Percentiles rank a stretch among this genome's conserved stretches.
phyloP scores from a whole-genome alignment of 805 yeast species.

The Candida montana region DNA sequence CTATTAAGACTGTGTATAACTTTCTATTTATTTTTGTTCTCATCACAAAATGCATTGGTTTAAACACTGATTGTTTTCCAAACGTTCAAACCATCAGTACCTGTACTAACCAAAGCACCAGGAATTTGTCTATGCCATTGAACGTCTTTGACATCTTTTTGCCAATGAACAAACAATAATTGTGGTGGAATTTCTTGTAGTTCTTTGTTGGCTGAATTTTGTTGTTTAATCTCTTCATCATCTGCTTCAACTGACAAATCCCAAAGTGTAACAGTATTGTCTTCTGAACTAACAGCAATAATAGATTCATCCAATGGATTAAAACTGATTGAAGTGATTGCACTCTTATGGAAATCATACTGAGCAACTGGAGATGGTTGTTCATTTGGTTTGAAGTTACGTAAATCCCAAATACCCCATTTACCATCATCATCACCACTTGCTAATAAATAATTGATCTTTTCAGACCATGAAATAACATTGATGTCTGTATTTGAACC shows the following conservation, averaged over 20 bases:
- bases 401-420: slow-evolving; percentile 98
- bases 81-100: slow-evolving; percentile 87
- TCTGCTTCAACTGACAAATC: slow-evolving; percentile 98
- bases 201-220: slow-evolving; percentile 71
- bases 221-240: slow-evolving; percentile 91
- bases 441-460: slow-evolving; percentile 81
- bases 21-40: neutral
- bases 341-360: slow-evolving; percentile 90
- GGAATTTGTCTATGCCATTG: slow-evolving; percentile 98
- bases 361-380: slow-evolving; percentile 78
- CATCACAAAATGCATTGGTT: neutral
- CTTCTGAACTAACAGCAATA: slow-evolving; percentile 93
- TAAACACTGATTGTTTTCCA: slow-evolving; percentile 97
- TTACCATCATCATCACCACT: slow-evolving; percentile 96
- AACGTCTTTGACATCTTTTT: slow-evolving; percentile 93
- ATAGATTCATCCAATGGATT: slow-evolving; percentile 95
- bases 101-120: slow-evolving; percentile 90
- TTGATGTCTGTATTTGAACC: slow-evolving; percentile 85
- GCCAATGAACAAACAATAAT: slow-evolving; percentile 96
- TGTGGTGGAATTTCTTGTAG: slow-evolving; percentile 92
- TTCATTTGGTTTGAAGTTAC: slow-evolving; percentile 62
- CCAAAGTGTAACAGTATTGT: slow-evolving; percentile 96
- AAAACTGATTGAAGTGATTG: slow-evolving; percentile 90
- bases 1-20: too few relatives aligned
- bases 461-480: slow-evolving; percentile 92